Evolutionary conservation across 2,329 filamentous ascomycete genomes (phyloP).

Genomic region (Cladosporium austrohemisphaericum): DNA sequence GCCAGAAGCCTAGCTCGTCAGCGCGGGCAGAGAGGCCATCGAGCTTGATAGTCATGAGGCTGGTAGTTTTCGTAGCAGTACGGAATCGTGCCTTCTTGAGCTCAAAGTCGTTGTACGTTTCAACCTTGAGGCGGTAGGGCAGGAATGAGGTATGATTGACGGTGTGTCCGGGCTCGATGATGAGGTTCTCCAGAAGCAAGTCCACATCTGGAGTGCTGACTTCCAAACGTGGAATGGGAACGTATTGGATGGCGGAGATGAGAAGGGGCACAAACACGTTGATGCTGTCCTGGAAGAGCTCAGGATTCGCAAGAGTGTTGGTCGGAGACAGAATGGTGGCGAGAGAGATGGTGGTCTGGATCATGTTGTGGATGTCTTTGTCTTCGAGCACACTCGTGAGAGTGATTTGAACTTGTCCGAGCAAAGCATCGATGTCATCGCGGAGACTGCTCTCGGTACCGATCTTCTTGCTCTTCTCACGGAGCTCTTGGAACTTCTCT

Average conservation of each 20-base stretch:
- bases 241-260: conserved; percentile 73
- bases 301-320: conserved; percentile 61
- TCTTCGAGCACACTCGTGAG: conserved; percentile 68
- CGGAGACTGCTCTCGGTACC: conserved; percentile 64
- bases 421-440: conserved; percentile 67
- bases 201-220: conserved; percentile 79
- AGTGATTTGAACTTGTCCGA: conserved; percentile 66
- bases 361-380: conserved; percentile 64
- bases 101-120: conserved; percentile 82
- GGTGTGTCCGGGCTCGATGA: conserved; percentile 81
- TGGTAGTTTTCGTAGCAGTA: conserved; percentile 65
- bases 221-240: conserved; percentile 89
- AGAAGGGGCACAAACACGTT: conserved; percentile 77
- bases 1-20: conserved; percentile 85
- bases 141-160: conserved; percentile 86
- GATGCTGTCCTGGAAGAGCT: conserved; percentile 70
- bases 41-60: conserved; percentile 69
- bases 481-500: conserved; percentile 59
- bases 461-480: conserved; percentile 54
- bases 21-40: conserved; percentile 80
- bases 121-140: conserved; percentile 74
- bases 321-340: conserved; percentile 65
- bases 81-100: conserved; percentile 72
- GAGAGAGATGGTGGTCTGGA: conserved; percentile 64
- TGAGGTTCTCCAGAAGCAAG: conserved; percentile 81